phyloP scores from a whole-genome alignment of 2,329 filamentous ascomycete genomes.

The Lanzia echinophila region DNA sequence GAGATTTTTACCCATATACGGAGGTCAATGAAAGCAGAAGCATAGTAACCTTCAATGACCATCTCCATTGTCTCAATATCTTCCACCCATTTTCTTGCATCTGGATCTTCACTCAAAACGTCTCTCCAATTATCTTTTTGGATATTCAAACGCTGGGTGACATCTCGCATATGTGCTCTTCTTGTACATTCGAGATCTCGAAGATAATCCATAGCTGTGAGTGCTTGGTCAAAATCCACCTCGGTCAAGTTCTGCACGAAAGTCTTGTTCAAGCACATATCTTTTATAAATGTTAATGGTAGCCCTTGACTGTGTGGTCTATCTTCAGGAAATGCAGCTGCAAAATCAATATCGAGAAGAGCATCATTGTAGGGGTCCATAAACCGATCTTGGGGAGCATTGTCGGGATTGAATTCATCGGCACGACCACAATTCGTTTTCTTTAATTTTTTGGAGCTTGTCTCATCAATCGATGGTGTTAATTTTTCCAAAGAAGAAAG shows the following conservation, averaged over 20 bases:
- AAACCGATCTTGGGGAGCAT: slow-evolving; percentile 14
- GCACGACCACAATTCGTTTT: neutral
- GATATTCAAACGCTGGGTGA: slow-evolving; percentile 19
- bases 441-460: neutral
- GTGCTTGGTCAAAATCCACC: slow-evolving; percentile 19
- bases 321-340: neutral
- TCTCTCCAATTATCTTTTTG: slow-evolving; percentile 20
- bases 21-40: slow-evolving; percentile 20
- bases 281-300: slow-evolving; percentile 14
- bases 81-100: slow-evolving; percentile 21
- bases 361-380: slow-evolving; percentile 14
- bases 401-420: neutral
- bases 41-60: slow-evolving; percentile 18
- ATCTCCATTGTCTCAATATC: slow-evolving; percentile 18
- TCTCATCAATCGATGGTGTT: slow-evolving; percentile 4
- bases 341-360: slow-evolving; percentile 15
- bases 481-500: slow-evolving; percentile 16
- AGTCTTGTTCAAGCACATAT: slow-evolving; percentile 16
- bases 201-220: slow-evolving; percentile 25
- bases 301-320: slow-evolving; percentile 10
- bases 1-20: slow-evolving; percentile 24
- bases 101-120: slow-evolving; percentile 15
- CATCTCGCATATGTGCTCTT: slow-evolving; percentile 15
- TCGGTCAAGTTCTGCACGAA: slow-evolving; percentile 18
- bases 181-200: slow-evolving; percentile 23